Evolutionary conservation across 1,284 basidiomycete genomes (phyloP), one percentile per base, ranked within the genome.

Genomic region (Boletus chippewaensis): DNA sequence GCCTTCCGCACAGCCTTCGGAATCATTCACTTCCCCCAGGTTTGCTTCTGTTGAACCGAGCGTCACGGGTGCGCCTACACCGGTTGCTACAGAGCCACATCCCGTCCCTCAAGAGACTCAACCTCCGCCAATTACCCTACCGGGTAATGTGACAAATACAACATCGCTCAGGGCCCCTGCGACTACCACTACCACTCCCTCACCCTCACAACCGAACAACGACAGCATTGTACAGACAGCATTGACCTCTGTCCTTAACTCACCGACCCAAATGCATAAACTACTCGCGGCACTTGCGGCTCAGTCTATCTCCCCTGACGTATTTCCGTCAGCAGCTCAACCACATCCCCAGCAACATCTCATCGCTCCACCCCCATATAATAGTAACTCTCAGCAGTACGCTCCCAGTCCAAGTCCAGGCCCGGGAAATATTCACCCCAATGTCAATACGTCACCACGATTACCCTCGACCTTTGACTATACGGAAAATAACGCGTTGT

Each of bases 231-330:
- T 87, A 52, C 81, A 85, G 55, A 72, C 77, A 4, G 76, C 83
- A 2, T 73, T 89, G 36, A 77, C 78, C 16, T 74, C 75, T 18
- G 66, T 84, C 47, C 74, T 83, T 43, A 78, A 81, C 41, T 79
- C 80, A 0, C 84, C 86, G 0, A 70, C 71, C 2, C 83, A 87
- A 56, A 75, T 91, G 51, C 84, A 89, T 57, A 81, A 83, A 57
- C 73, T 91, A 43, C 71, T 91, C 47, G 76, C 80, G 29, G 77
- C 80, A 0, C 69, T 86, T 8, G 61, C 56, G 9, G 52, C 51
- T 18, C 59, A 60, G 44, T 51, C 62, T 0, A 54, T 65, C 36
- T 43, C 54, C 11, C 56, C 64, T 8, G 65, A 62, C 11, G 55
- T 52, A 36, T 59, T 59, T 18, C 55, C 63, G 11, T 42, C 57